These are phyloP conservation scores for Hansfordia pulvinata DNA, from an alignment of 2,329 filamentous ascomycete species.

Conservation along the genomic window DNA sequence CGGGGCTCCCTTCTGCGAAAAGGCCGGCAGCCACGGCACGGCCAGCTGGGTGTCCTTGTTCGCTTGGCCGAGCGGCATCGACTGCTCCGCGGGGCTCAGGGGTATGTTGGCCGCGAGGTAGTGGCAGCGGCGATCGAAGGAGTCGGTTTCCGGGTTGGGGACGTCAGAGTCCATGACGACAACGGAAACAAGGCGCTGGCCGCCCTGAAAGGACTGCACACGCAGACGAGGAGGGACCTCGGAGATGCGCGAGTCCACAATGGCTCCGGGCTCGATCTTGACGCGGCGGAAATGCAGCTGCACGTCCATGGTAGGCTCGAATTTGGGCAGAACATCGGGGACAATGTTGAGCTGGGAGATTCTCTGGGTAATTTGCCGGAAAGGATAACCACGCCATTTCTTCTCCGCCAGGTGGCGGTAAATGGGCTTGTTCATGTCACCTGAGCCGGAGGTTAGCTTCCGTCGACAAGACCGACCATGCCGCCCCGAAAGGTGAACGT, in stretches of 20 bases:
- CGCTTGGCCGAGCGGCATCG: slow-evolving; percentile 51
- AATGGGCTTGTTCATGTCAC: slow-evolving; percentile 91
- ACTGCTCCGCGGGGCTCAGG: slow-evolving; percentile 36
- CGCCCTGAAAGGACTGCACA: slow-evolving; percentile 74
- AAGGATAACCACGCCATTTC: slow-evolving; percentile 79
- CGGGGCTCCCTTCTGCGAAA: slow-evolving; percentile 76
- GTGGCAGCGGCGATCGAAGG: slow-evolving; percentile 72
- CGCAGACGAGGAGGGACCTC: slow-evolving; percentile 62
- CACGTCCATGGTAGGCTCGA: slow-evolving; percentile 69
- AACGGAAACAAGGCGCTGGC: slow-evolving; percentile 70
- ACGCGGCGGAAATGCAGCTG: slow-evolving; percentile 64
- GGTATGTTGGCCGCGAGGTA: slow-evolving; percentile 62
- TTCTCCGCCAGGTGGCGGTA: slow-evolving; percentile 80
- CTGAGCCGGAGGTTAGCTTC: slow-evolving; percentile 28
- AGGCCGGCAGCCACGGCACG: slow-evolving; percentile 72
- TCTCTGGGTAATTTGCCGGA: slow-evolving; percentile 69
- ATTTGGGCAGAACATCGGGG: slow-evolving; percentile 72
- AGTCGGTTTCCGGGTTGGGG: slow-evolving; percentile 60
- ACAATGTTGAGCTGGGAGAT: slow-evolving; percentile 77
- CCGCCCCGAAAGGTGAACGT: too few species aligned
- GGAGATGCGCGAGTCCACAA: slow-evolving; percentile 62
- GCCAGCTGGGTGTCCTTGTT: slow-evolving; percentile 51
- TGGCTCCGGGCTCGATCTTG: slow-evolving; percentile 61
- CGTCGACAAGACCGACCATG: slow-evolving; percentile 3
- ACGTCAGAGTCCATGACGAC: slow-evolving; percentile 86